Evolutionary conservation across 2,329 filamentous ascomycete genomes (phyloP), one percentile per base, ranked within the genome.

Genomic region (Colletotrichum zoysiae): DNA sequence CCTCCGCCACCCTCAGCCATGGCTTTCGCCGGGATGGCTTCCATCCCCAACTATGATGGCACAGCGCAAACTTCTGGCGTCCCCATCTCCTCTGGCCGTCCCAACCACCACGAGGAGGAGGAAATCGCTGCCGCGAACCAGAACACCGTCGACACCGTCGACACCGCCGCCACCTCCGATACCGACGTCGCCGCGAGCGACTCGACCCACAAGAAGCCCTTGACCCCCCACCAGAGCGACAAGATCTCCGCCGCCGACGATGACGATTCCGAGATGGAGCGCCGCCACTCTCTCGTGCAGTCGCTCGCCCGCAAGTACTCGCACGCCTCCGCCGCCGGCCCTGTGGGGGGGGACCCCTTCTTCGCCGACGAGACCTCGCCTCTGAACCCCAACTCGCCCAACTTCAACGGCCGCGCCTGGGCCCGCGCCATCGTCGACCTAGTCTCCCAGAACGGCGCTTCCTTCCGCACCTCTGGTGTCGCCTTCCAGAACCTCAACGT

Each of bases 401-500:
- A 87, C 69, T 91, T 91, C 78, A 86, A 83, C 67, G 84, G 82
- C 40, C 84, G 85, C 59, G 83, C 85, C 55, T 92, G 91, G 91
- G 87, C 88, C 70, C 90, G 87, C 81, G 83, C 88, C 44, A 78
- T 92, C 12, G 86, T 90, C 42, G 84, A 85, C 72, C 80, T 88
- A 72, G 83, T 85, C 57, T 83, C 84, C 42, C 84, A 81, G 73
- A 86, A 87, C 69, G 90, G 88, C 64, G 83, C 85, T 74, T 78
- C 81, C 18, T 89, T 89, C 79, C 87, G 91, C 76, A 88, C 87
- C 18, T 86, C 89, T 0, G 91, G 92, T 58, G 85, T 94, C 56
- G 85, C 86, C 62, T 93, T 91, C 82, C 87, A 89, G 79, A 87
- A 93, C 77, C 83, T 94, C 67, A 92, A 88, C 72, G 90, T 93